These are phyloP conservation scores for Rhizomucor pusillus DNA, from an alignment of 371 early-diverging fungal genomes.

Conservation along the genomic window DNA sequence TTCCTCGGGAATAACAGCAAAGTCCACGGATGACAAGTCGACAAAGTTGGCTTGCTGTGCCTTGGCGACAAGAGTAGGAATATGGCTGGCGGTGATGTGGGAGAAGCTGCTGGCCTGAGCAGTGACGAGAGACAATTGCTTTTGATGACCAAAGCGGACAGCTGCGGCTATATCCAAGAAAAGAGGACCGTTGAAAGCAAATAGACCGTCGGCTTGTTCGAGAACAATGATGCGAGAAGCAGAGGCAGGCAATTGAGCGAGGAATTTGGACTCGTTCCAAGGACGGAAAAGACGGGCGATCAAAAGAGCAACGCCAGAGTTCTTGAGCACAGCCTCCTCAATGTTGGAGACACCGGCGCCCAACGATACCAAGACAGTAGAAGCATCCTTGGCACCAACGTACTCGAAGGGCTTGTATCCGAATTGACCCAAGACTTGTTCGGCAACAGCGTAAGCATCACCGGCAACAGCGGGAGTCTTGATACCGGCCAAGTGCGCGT, in stretches of 20 bases:
- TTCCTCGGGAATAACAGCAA: slow-evolving; percentile 11
- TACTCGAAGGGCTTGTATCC: slow-evolving; percentile 80
- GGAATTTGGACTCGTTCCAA: slow-evolving; percentile 74
- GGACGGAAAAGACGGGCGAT: slow-evolving; percentile 78
- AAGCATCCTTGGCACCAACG: slow-evolving; percentile 66
- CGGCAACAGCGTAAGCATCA: slow-evolving; percentile 41
- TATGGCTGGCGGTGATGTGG: slow-evolving; percentile 36
- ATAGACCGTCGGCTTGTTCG: slow-evolving; percentile 57
- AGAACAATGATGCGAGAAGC: slow-evolving; percentile 55
- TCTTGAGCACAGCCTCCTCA: slow-evolving; percentile 39
- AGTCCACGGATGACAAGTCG: slow-evolving; percentile 22
- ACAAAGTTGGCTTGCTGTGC: slow-evolving; percentile 35
- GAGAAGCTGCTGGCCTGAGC: slow-evolving; percentile 40
- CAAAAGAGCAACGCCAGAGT: slow-evolving; percentile 64
- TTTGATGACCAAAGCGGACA: slow-evolving; percentile 56
- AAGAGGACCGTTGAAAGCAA: slow-evolving; percentile 59
- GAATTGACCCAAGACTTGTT: slow-evolving; percentile 53
- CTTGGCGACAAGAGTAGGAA: slow-evolving; percentile 42
- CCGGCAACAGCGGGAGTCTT: slow-evolving; percentile 5
- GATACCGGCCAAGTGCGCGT: slow-evolving; percentile 34
- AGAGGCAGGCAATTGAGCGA: slow-evolving; percentile 61
- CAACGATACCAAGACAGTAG: slow-evolving; percentile 74
- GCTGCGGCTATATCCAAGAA: slow-evolving; percentile 72
- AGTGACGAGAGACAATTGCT: slow-evolving; percentile 40
- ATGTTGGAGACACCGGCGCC: slow-evolving; percentile 51